A percentile compares a stretch with the other conserved stretches of the same genome.
These are phyloP conservation scores for Hibiscus trionum DNA, from an alignment of 345 rosid species.

Conservation along the genomic window DNA sequence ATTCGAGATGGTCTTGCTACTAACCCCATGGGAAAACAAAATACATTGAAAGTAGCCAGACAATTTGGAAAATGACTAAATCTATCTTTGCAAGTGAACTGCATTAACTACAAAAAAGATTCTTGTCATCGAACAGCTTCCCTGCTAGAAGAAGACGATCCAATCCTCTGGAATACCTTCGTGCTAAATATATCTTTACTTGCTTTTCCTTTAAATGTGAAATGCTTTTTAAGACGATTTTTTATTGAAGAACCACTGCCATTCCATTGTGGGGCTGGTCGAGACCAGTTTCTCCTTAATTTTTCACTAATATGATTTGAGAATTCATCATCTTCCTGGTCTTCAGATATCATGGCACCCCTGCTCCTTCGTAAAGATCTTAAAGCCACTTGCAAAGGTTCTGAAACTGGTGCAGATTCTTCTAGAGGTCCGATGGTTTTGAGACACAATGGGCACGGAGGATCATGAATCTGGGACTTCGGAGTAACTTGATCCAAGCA, in stretches of 20 bases:
- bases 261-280: conserved; percentile 12
- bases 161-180: conserved; percentile 25
- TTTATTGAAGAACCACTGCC: conserved; percentile 36
- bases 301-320: conserved; percentile 28
- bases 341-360: conserved; percentile 39
- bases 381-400: conserved; percentile 59
- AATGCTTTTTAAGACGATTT: conserved; percentile 43
- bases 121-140: conserved; percentile 14
- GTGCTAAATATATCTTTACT: conserved; percentile 24
- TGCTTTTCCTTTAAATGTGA: conserved; percentile 25
- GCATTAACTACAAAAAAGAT: conserved; percentile 20
- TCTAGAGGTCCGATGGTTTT: conserved; percentile 37
- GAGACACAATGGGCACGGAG: conserved; percentile 63
- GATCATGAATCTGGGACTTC: conserved; percentile 58
- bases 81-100: conserved; percentile 17
- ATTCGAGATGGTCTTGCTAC: background rate
- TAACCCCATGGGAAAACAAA: background rate
- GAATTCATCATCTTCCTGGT: conserved; percentile 24
- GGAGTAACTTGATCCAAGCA: conserved; percentile 82
- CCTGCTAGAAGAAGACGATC: conserved; percentile 27
- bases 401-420: conserved; percentile 41
- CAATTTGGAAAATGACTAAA: conserved; percentile 12
- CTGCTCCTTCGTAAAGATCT: conserved; percentile 54
- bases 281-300: conserved; percentile 34
- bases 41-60: background rate